Base-by-base conservation (phyloP, 768 basidiomycete genomes). In the Auricularia heimuer region DNA sequence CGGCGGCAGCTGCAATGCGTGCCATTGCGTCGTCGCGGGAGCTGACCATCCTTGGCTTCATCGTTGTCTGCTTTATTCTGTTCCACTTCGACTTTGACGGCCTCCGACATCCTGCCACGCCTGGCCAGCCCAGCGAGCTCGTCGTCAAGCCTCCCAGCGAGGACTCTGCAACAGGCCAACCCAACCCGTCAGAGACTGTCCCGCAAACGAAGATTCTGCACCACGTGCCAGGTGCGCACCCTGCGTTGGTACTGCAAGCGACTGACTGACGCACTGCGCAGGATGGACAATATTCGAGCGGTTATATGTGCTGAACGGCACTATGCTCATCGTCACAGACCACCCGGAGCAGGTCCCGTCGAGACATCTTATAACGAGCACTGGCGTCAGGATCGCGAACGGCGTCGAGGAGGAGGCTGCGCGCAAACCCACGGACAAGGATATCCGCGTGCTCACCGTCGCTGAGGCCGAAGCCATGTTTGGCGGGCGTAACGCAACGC, bases 231-330 rank as follows among this genome's bases (percentile, higher is more conserved):
- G 91, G 91, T 88, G 66, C 67, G 77, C 73, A 56, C 45, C 34
- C 54, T 58, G 21, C 37, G 39, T 42, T 7, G 8, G 12, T 36
- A 21, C 64, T 34, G 29, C 35, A 35, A 11, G 33, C 58, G n/a
- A 61, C 33, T 42, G 44, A 37, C 2, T 21, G 45, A 34, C 33
- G 44, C 29, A 54, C 34, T 0, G 3, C 39, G 34, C 71, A 94
- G 93, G 94, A 37, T 97, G 92, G 94, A 92, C 93, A 1, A 85
- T 94, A 62, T 87, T 94, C 66, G 91, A 94, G 76, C 84, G 82
- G 64, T 80, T 96, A 10, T 96, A 91, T 72, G 75, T 93, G 64
- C 77, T 85, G 69, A 91, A 93, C 68, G 92, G 92, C 56, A 87
- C 89, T 6, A 82, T 90, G 44, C 94, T 86, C 72, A 79, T 96